Base-by-base conservation (phyloP, 371 early-diverging fungal genomes). In the Rhizopus sp. region DNA sequence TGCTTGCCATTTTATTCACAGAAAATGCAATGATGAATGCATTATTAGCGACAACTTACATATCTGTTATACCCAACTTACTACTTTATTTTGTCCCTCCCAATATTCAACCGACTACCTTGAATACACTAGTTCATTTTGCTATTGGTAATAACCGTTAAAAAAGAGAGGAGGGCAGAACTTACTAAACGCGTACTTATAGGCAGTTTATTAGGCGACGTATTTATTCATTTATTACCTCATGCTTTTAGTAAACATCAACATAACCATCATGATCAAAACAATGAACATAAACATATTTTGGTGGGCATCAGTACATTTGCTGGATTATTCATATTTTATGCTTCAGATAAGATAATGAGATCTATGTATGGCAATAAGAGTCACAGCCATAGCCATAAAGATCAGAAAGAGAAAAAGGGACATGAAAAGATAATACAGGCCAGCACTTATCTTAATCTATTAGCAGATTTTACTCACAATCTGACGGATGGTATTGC, bases 401-500 rank as follows among this genome's bases (percentile, higher is more conserved):
- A 51, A 17, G 41, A 53, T 5, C 16, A 59, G 33, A 56, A 38
- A 34, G 48, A 49, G 42, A 29, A 55, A 52, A 61, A 69, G 60
- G 61, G 70, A 61, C 30, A 49, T 5, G 57, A 60, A 29, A 59
- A 64, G 31, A 70, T 73, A 31, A 82, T 91, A 69, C 87, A 88
- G 65, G 67, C 86, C 12, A 89, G 90, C 15, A 91, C 92, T 0
- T 92, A 92, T 55, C 65, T 94, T 53, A 93, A 92, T 64, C 70
- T 94, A 31, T 78, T 94, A 57, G 95, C 94, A 8, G 94, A 93
- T 63, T 89, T 89, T 16, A 84, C 92, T 2, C 95, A 94, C 80
- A 94, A 93, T 68, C 89, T 93, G 59, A 91, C 93, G n/a, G 95
- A 94, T 53, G 95, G 95, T 10, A 75, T 94, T n/a, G 94, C 94